Percentiles rank a stretch among this genome's conserved stretches.
phyloP scores from a whole-genome alignment of 495 filamentous ascomycete genomes.

The Talaromyces proteolyticus region DNA sequence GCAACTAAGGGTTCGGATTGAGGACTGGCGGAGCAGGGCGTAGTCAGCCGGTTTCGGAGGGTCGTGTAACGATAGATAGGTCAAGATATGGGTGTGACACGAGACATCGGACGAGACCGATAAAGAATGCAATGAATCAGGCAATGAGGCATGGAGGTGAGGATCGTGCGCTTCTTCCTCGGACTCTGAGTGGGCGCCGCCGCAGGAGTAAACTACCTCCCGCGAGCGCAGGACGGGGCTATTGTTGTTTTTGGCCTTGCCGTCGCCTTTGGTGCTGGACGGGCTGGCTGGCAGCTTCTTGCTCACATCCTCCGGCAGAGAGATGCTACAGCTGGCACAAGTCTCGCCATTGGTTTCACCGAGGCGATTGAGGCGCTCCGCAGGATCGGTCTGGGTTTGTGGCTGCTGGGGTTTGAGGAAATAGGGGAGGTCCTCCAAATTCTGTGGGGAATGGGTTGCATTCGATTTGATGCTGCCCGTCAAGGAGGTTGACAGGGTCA shows the following conservation, averaged over 20 bases:
- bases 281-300: conserved; percentile 47
- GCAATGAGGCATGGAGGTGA: conserved; percentile 32
- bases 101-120: conserved; percentile 40
- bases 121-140: conserved; percentile 39
- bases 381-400: conserved; percentile 4
- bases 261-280: conserved; percentile 34
- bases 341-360: conserved; percentile 38
- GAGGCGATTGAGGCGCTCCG: conserved; percentile 24
- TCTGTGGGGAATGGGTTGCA: conserved; percentile 18
- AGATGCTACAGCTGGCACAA: conserved; percentile 55
- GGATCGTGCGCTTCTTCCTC: conserved; percentile 31
- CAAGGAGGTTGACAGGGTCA: conserved; percentile 4
- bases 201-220: conserved; percentile 42
- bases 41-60: conserved; percentile 72
- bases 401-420: conserved; percentile 31
- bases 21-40: conserved; percentile 77
- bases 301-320: conserved; percentile 48
- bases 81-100: conserved; percentile 73
- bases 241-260: conserved; percentile 29
- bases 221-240: conserved; percentile 53
- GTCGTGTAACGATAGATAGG: conserved; percentile 81
- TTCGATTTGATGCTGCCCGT: conserved; percentile 3
- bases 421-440: conserved; percentile 41
- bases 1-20: conserved; percentile 78
- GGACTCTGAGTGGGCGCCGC: conserved; percentile 30